Evolutionary conservation across 306 rosid species (phyloP).

Genomic region (Cicer yamashitae): DNA sequence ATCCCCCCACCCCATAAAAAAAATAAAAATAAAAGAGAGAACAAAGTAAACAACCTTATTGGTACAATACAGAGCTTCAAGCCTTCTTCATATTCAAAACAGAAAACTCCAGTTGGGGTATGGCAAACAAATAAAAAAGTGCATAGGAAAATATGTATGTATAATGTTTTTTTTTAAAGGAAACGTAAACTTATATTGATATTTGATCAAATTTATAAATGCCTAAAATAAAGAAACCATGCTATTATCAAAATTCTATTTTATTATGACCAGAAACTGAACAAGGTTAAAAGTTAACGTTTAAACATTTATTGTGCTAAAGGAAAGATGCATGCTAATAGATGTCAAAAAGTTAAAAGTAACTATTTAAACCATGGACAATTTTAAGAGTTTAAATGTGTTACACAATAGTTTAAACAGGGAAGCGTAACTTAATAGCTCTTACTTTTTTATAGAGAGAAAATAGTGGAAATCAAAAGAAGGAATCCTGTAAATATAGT

Average conservation of each 20-base stretch:
- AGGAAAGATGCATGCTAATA: slow-evolving; percentile 11
- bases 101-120: slow-evolving; percentile 16
- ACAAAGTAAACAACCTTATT: slow-evolving; percentile 28
- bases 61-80: slow-evolving; percentile 30
- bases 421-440: slow-evolving; percentile 32
- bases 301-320: slow-evolving; percentile 22
- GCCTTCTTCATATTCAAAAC: slow-evolving; percentile 12
- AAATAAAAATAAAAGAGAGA: slow-evolving; percentile 24
- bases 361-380: slow-evolving; percentile 30
- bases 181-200: slow-evolving; percentile 28
- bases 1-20: slow-evolving; percentile 20
- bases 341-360: slow-evolving; percentile 36
- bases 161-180: slow-evolving; percentile 15
- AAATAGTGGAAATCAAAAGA: slow-evolving; percentile 35
- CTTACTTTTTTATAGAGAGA: slow-evolving; percentile 20
- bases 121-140: slow-evolving; percentile 31
- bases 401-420: slow-evolving; percentile 2
- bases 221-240: slow-evolving; percentile 27
- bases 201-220: slow-evolving; percentile 10
- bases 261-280: slow-evolving; percentile 21
- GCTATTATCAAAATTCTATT: slow-evolving; percentile 1
- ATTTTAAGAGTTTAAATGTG: slow-evolving; percentile 24
- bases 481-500: slow-evolving; percentile 14
- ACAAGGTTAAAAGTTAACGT: slow-evolving; percentile 20
- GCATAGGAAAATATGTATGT: not conserved